phyloP scores from a whole-genome alignment of 106 monocot genomes.

The Amphibolis antarctica region DNA sequence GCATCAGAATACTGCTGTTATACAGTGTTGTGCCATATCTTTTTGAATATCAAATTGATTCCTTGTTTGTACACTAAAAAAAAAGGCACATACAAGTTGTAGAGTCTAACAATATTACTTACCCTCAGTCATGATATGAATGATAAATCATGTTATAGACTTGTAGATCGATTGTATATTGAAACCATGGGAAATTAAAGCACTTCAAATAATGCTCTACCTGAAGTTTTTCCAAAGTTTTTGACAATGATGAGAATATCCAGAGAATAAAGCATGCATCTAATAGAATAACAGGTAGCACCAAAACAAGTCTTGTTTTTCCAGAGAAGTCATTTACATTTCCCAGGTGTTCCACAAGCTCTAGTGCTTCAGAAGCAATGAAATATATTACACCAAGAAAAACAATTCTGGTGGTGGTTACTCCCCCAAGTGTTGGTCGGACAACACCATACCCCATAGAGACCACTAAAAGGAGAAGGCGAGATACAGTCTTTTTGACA shows the following conservation, averaged over 20 bases:
- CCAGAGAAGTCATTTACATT: conserved; percentile 96
- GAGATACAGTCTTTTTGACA: conserved; percentile 89
- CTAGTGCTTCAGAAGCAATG: conserved; percentile 85
- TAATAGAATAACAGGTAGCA: conserved; percentile 81
- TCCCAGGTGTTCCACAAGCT: conserved; percentile 94
- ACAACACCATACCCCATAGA: conserved; percentile 98
- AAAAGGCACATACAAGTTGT: too few species aligned
- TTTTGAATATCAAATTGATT: too few species aligned
- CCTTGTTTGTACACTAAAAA: too few species aligned
- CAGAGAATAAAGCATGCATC: conserved; percentile 91
- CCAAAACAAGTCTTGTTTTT: conserved; percentile 80
- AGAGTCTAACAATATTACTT: too few species aligned
- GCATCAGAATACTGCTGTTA: too few species aligned
- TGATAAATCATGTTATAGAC: too few species aligned
- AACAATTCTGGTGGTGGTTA: conserved; percentile 55
- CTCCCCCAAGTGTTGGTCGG: conserved; percentile 70
- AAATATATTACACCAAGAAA: conserved; percentile 86
- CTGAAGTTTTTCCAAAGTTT: conserved; percentile 95
- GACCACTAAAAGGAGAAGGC: conserved; percentile 85
- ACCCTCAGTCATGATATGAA: too few species aligned
- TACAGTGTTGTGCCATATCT: too few species aligned
- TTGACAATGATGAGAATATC: conserved; percentile 96
- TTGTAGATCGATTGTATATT: too few species aligned
- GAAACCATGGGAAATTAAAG: background rate
- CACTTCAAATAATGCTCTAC: conserved; percentile 21